These are phyloP conservation scores for Diplodia corticola DNA, from an alignment of 2,329 filamentous ascomycete genomes.

Conservation along the genomic window DNA sequence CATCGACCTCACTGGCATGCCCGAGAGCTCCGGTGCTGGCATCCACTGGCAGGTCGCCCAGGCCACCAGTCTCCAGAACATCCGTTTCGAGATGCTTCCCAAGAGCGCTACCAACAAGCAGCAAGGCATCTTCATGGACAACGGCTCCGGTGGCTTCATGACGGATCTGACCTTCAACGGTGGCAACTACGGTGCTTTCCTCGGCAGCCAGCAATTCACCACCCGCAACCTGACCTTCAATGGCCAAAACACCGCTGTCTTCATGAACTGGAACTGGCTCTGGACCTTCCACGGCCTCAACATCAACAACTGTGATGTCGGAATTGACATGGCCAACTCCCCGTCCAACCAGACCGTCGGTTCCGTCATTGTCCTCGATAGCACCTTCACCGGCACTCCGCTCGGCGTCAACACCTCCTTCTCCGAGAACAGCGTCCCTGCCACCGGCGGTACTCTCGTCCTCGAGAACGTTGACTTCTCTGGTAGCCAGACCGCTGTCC, in stretches of 20 bases:
- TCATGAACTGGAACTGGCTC: conserved; percentile 58
- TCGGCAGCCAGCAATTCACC: conserved; percentile 66
- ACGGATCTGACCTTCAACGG: conserved; percentile 61
- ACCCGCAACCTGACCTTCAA: conserved; percentile 54
- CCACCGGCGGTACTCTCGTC: conserved; percentile 78
- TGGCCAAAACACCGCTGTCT: conserved; percentile 51
- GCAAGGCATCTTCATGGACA: conserved; percentile 62
- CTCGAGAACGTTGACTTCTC: conserved; percentile 88
- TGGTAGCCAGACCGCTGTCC: conserved; percentile 67
- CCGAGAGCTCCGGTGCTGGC: conserved; percentile 41
- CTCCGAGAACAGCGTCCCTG: conserved; percentile 63
- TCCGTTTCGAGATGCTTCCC: conserved; percentile 59
- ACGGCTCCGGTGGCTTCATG: conserved; percentile 61
- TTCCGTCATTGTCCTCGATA: conserved; percentile 81
- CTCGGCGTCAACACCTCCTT: conserved; percentile 79
- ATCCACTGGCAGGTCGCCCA: conserved; percentile 71
- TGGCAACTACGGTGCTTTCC: conserved; percentile 59
- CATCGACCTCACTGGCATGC: conserved; percentile 49
- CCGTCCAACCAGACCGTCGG: conserved; percentile 73
- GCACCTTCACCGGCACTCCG: conserved; percentile 71
- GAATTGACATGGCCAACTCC: conserved; percentile 57
- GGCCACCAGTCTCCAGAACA: conserved; percentile 63
- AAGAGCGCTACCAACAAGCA: conserved; percentile 50
- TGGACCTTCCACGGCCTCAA: conserved; percentile 51
- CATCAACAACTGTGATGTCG: conserved; percentile 50